These are phyloP conservation scores for Penicillium cataractarum DNA, from an alignment of 495 filamentous ascomycete genomes.

Conservation along the genomic window DNA sequence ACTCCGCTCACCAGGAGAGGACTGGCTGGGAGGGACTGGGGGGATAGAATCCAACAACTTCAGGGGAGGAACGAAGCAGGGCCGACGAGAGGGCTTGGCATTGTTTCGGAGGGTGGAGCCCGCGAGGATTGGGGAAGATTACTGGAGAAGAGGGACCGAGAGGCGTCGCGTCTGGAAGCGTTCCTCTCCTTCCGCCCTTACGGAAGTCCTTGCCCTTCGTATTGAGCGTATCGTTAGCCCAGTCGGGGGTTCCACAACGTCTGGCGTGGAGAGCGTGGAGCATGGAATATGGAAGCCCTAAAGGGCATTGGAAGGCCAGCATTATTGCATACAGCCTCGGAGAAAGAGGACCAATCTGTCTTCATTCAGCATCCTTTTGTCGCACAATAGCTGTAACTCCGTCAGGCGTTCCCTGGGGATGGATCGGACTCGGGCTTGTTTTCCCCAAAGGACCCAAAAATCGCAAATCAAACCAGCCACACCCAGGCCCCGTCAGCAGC, in stretches of 20 bases:
- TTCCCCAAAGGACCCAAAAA: slow-evolving; percentile 1
- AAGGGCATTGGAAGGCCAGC: too few relatives aligned
- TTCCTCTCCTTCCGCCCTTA: slow-evolving; percentile 11
- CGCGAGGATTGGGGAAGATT: not conserved
- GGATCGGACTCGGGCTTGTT: slow-evolving; percentile 14
- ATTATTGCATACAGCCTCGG: too few relatives aligned
- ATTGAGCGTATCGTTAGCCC: slow-evolving; percentile 18
- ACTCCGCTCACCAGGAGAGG: slow-evolving; percentile 11
- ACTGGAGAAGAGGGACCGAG: slow-evolving; percentile 1
- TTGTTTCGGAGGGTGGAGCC: slow-evolving; percentile 36
- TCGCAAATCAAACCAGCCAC: slow-evolving; percentile 2
- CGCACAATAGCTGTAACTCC: not conserved
- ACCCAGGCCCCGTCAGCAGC: slow-evolving; percentile 8
- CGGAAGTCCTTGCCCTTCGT: not conserved
- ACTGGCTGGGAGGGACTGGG: not conserved
- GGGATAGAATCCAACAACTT: not conserved
- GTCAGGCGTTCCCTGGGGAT: not conserved
- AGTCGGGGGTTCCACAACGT: slow-evolving; percentile 9
- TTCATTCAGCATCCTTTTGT: too few relatives aligned
- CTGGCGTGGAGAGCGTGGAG: not conserved
- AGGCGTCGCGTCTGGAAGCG: slow-evolving; percentile 5
- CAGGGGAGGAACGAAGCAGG: slow-evolving; percentile 1
- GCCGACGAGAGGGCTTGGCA: slow-evolving; percentile 30
- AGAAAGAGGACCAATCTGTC: not conserved
- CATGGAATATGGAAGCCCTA: not conserved